Conservation (phyloP, 371 early-diverging fungal species). For the Zopfochytrium polystomum region DNA sequence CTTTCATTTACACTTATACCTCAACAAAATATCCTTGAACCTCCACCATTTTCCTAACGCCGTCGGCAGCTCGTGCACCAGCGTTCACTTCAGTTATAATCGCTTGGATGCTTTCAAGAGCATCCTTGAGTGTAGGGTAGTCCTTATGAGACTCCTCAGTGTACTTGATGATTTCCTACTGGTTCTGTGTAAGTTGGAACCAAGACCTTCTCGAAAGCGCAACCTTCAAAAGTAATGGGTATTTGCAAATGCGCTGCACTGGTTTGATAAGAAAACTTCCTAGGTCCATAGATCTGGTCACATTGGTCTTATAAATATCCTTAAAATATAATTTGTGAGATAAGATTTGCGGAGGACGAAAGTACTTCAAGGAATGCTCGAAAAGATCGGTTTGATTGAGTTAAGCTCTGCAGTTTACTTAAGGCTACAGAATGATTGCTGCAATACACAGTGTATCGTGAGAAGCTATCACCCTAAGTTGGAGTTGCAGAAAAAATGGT, state of each 20-base stretch:
- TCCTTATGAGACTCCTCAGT: constrained; percentile 41
- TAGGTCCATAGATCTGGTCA: constrained; percentile 44
- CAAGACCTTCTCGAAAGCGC: neutral
- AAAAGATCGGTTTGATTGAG: constrained; percentile 34
- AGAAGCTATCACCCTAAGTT: constrained; percentile 22
- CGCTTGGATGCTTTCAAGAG: constrained; percentile 42
- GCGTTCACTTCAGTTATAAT: constrained; percentile 45
- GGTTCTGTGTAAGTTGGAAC: neutral
- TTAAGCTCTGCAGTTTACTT: constrained; percentile 30
- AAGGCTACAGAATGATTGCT: constrained; percentile 38
- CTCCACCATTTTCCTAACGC: constrained; percentile 38
- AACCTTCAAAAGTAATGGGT: constrained; percentile 81
- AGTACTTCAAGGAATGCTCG: constrained; percentile 41
- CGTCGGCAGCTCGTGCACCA: constrained; percentile 42
- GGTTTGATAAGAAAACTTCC: constrained; percentile 87
- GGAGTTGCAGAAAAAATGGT: constrained; percentile 1
- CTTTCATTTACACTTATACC: no score
- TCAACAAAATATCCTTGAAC: constrained; percentile 43
- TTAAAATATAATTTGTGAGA: constrained; percentile 13
- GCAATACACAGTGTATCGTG: constrained; percentile 45
- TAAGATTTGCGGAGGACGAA: neutral
- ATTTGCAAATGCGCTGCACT: constrained; percentile 97
- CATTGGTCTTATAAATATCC: constrained; percentile 41
- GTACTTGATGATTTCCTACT: constrained; percentile 45
- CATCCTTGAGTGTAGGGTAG: constrained; percentile 30